Evolutionary conservation across 2,329 filamentous ascomycete species (phyloP), one percentile per base, ranked within the genome.

Genomic region (Nemania sp.): DNA sequence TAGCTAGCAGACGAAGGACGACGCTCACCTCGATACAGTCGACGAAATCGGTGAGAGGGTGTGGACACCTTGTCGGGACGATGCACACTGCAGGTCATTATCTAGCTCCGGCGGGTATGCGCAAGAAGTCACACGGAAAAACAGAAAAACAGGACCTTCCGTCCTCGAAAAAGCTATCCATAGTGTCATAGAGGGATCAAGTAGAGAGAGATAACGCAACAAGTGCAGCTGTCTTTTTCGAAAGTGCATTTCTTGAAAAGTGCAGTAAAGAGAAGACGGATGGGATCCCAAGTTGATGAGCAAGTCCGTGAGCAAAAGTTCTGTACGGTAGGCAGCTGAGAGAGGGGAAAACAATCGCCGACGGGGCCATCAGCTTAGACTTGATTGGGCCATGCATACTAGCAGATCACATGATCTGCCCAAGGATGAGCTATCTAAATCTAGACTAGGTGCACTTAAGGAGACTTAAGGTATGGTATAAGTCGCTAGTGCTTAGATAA

Each of bases 51-150:
- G 59, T 52, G 63, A 60, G 49, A 46, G 56, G 42, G 52, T 49
- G 60, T 59, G 60, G 63, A 45, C 46, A 53, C 42, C 49, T 57
- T 32, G 55, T 54, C 53, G 57, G 47, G 29, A 59, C 47, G 54
- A 70, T 71, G 70, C 70, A 62, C 52, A 13, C 43, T 60, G 56
- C 60, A 74, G 65, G 68, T 60, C 63, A 69, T 65, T 65, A 64
- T 65, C 67, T 73, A 72, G 72, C 66, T 63, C 56, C 65, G 71
- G 72, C 71, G 72, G 70, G 67, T 74, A 73, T 66, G 66, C 64
- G 59, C 50, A 62, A 57, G 43, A 55, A 62, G 62, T 69, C 60
- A 70, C 62, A 69, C 58, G 34, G 37, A 54, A 57, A 56, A 58
- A 46, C 15, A 57, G 37, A 54, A 57, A 56, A 58, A 46, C 15